These are phyloP conservation scores for Argentina anserina DNA, from an alignment of 306 rosid species.

Conservation along the genomic window DNA sequence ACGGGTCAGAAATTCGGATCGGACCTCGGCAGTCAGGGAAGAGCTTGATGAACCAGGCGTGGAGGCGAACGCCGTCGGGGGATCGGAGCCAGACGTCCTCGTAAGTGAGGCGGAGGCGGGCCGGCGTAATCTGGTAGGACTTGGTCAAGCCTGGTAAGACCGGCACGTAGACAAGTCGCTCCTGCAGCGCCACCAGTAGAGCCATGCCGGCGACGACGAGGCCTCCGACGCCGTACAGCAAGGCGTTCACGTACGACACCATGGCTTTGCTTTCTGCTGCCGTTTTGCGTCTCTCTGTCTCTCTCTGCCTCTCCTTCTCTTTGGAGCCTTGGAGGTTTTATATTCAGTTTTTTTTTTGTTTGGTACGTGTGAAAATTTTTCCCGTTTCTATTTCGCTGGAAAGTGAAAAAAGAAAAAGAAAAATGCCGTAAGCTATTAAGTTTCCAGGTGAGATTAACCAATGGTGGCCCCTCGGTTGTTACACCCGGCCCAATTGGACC, in stretches of 20 bases:
- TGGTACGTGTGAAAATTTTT: background rate
- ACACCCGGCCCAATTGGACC: background rate
- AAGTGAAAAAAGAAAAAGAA: background rate
- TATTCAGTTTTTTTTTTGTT: background rate
- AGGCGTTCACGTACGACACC: constrained; percentile 64
- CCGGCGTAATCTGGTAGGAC: constrained; percentile 74
- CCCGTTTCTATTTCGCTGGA: background rate
- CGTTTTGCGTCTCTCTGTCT: background rate
- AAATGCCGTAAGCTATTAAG: background rate
- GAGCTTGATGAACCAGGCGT: constrained; percentile 98
- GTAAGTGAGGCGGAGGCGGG: constrained; percentile 74
- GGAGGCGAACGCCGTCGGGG: constrained; percentile 90
- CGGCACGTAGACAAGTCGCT: constrained; percentile 88
- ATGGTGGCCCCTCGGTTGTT: background rate
- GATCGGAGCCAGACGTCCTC: constrained; percentile 91
- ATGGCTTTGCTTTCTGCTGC: constrained; percentile 28
- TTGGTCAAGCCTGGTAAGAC: constrained; percentile 83
- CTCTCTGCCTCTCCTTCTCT: background rate
- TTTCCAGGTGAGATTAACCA: background rate
- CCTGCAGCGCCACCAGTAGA: constrained; percentile 85
- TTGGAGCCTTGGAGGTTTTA: background rate
- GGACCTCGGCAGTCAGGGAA: constrained; percentile 80
- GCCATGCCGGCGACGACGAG: constrained; percentile 87
- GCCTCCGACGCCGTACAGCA: constrained; percentile 89
- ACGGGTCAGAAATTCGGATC: constrained; percentile 18